Percentiles rank a stretch among this genome's conserved stretches.
Evolutionary conservation across 768 basidiomycete genomes (phyloP).

Genomic region (Tylopilus sp.): DNA sequence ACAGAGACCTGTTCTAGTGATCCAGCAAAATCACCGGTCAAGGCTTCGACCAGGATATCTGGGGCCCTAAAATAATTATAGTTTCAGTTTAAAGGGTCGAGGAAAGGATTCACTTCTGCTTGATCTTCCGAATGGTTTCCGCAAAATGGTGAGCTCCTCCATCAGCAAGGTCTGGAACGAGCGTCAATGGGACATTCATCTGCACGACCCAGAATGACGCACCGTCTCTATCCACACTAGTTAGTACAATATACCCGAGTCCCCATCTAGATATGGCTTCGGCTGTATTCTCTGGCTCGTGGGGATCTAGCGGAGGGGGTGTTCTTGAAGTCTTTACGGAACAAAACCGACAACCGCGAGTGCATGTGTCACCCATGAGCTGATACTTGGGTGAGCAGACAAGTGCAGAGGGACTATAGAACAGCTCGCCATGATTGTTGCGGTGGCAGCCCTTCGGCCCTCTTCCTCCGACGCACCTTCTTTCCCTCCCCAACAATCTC

Average conservation of each 20-base stretch:
- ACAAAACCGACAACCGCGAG: conserved; percentile 95
- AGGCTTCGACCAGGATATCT: conserved; percentile 91
- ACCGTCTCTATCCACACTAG: conserved; percentile 97
- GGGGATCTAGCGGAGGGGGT: conserved; percentile 89
- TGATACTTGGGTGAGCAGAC: conserved; percentile 30
- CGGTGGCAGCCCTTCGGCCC: conserved; percentile 82
- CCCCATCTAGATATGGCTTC: conserved; percentile 99
- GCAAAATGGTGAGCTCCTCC: conserved; percentile 95
- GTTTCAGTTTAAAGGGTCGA: not conserved
- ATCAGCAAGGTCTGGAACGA: conserved; percentile 75
- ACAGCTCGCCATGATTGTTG: conserved; percentile 89
- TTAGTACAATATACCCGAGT: conserved; percentile 94
- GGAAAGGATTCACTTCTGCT: conserved; percentile 69
- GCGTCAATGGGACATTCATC: conserved; percentile 1
- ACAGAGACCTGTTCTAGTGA: conserved; percentile 67
- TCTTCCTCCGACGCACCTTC: conserved; percentile 61
- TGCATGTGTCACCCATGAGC: conserved; percentile 99
- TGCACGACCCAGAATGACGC: conserved; percentile 22
- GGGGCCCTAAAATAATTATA: conserved; percentile 62
- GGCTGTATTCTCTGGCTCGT: conserved; percentile 97
- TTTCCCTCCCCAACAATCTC: conserved; percentile 98
- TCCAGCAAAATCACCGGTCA: conserved; percentile 93
- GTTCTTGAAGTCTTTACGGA: conserved; percentile 90
- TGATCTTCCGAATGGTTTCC: conserved; percentile 91
- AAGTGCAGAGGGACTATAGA: not conserved